Evolutionary conservation across 768 basidiomycete species (phyloP).

Genomic region (Lepiota subincarnata): DNA sequence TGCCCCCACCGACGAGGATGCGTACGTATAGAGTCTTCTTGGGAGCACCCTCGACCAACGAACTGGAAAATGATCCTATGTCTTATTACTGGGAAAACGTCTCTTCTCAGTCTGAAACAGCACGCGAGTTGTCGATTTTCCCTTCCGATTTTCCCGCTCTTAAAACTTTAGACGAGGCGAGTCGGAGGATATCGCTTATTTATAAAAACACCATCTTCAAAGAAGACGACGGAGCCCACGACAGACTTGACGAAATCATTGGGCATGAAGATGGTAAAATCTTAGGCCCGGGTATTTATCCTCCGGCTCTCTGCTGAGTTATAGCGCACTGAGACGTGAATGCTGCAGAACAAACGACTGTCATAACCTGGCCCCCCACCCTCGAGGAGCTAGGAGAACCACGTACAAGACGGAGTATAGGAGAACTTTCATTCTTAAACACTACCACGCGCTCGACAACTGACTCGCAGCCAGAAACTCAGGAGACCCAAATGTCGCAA

Average conservation of each 20-base stretch:
- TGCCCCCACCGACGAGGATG: neutral
- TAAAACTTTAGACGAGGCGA: conserved; percentile 58
- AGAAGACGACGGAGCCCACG: conserved; percentile 25
- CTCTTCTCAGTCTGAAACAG: conserved; percentile 14
- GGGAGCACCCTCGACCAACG: conserved; percentile 40
- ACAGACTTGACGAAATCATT: conserved; percentile 26
- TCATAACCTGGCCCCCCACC: conserved; percentile 60
- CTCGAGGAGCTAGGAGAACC: conserved; percentile 16
- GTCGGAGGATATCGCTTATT: conserved; percentile 60
- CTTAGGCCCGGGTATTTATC: neutral
- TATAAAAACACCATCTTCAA: conserved; percentile 74
- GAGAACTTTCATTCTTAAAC: conserved; percentile 26
- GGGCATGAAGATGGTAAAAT: conserved; percentile 15
- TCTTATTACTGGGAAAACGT: conserved; percentile 21
- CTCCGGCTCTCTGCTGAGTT: neutral
- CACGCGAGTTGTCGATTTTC: conserved; percentile 1
- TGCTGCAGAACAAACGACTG: conserved; percentile 41
- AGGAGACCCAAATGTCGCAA: conserved; percentile 23
- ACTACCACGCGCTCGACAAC: conserved; percentile 18
- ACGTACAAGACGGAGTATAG: conserved; percentile 14
- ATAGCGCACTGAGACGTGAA: neutral
- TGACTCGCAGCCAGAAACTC: conserved; percentile 17
- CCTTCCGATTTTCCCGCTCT: conserved; percentile 5
- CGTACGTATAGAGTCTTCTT: conserved; percentile 49
- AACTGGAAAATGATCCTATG: conserved; percentile 30